phyloP scores from a whole-genome alignment of 2,329 filamentous ascomycete genomes.

The Alternaria hordeiaustralica region DNA sequence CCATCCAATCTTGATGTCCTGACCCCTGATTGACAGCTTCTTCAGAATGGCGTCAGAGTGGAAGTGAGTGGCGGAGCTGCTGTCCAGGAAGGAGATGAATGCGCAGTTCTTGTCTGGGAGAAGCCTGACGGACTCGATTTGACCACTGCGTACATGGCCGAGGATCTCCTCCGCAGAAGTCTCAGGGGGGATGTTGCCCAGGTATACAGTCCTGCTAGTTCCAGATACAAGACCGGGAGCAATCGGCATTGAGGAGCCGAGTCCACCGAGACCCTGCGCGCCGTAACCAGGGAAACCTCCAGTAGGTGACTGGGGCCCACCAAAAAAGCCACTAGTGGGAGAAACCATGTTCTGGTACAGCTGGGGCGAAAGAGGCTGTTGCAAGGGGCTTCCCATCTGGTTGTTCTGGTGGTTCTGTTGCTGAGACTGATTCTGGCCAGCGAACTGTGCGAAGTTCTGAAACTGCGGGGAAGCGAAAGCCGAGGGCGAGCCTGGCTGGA shows the following conservation, averaged over 20 bases:
- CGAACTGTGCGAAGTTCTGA: slow-evolving; percentile 78
- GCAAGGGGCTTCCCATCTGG: slow-evolving; percentile 74
- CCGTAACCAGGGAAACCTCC: slow-evolving; percentile 71
- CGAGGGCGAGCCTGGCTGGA: slow-evolving; percentile 91
- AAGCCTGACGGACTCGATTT: slow-evolving; percentile 98
- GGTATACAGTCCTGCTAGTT: slow-evolving; percentile 94
- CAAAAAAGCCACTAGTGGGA: slow-evolving; percentile 82
- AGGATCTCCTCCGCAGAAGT: slow-evolving; percentile 96
- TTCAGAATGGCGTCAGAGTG: slow-evolving; percentile 99
- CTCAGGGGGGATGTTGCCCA: slow-evolving; percentile 98
- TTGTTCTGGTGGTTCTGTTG: slow-evolving; percentile 65
- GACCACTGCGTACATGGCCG: slow-evolving; percentile 92
- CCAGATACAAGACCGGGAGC: slow-evolving; percentile 82
- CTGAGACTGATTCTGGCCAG: slow-evolving; percentile 62
- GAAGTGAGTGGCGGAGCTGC: slow-evolving; percentile 97
- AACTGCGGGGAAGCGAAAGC: slow-evolving; percentile 93
- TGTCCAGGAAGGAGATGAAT: slow-evolving; percentile 98
- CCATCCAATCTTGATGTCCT: slow-evolving; percentile 99
- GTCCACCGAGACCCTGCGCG: slow-evolving; percentile 65
- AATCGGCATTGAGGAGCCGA: slow-evolving; percentile 77
- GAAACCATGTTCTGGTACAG: slow-evolving; percentile 86
- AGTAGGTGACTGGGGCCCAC: slow-evolving; percentile 84
- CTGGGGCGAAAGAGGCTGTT: slow-evolving; percentile 75
- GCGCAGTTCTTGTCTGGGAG: slow-evolving; percentile 99
- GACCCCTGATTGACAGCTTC: slow-evolving; percentile 97